Evolutionary conservation across 2,329 filamentous ascomycete species (phyloP), one percentile per base, ranked within the genome.

Genomic region (Penicillium hordei): DNA sequence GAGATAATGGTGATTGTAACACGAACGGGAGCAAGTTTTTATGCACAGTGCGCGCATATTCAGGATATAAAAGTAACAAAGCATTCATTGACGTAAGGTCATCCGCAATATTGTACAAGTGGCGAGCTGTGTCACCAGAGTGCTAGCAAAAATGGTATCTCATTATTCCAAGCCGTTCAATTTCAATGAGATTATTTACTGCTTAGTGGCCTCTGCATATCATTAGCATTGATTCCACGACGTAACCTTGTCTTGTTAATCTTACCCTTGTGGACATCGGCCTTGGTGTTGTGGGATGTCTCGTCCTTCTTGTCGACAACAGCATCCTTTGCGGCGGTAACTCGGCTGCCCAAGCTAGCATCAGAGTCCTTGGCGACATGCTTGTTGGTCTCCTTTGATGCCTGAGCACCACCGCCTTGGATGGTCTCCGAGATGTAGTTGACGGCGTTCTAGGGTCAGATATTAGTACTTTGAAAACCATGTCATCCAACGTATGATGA

Each of bases 331-430:
- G 79, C 82, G 60, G 81, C 82, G 45, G 72, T 76, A 65, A 76
- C 76, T 64, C 85, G 85, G 71, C 81, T 84, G 71, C 77, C 71
- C 57, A 85, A 19, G 67, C 66, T 60, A 59, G 79, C 79, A 70
- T 85, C 76, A 72, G 66, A 73, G 70, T 86, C 84, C 81, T 88
- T 88, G 75, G 86, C 86, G 65, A 85, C 81, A 64, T 82, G 71
- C 83, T 88, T 88, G 83, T 88, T 88, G 78, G 79, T 78, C 78
- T 88, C 85, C 83, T 88, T 88, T 76, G 80, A 83, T 61, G 82
- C 78, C 63, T 81, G 79, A 59, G 78, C 77, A 62, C 79, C 70
- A 60, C 78, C 79, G 74, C 86, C 78, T 79, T 87, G 81, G 72
- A 85, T 76, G 69, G 79, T 78, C 80, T 88, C 86, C 65, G 83